phyloP scores from a whole-genome alignment of 2,329 filamentous ascomycete species.

The Fusarium goolgardi region DNA sequence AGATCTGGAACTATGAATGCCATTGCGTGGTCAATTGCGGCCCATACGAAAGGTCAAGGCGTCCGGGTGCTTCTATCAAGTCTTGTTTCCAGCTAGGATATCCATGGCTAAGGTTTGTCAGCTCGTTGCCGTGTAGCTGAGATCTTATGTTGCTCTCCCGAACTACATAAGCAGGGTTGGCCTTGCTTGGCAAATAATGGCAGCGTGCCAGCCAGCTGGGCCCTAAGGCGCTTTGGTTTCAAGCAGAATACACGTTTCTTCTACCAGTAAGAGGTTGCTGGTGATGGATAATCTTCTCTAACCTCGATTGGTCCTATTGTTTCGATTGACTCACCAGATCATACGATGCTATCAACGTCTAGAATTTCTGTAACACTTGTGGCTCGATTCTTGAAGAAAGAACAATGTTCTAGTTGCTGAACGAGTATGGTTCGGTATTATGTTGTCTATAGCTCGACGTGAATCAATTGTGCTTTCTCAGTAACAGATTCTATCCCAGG shows the following conservation, averaged over 20 bases:
- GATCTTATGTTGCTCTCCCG: background rate
- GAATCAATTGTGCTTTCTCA: background rate
- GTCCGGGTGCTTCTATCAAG: background rate
- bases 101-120: background rate
- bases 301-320: background rate
- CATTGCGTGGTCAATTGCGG: background rate
- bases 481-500: too few species aligned
- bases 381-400: background rate
- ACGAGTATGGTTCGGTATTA: background rate
- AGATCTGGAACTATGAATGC: background rate
- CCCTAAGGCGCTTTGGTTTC: background rate
- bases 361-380: too few species aligned
- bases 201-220: background rate
- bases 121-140: background rate
- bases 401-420: background rate
- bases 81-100: background rate
- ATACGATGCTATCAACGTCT: background rate
- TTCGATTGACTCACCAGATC: background rate
- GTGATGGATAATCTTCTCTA: background rate
- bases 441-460: background rate
- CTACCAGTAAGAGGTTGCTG: background rate
- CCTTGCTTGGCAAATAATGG: conserved; percentile 1
- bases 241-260: background rate
- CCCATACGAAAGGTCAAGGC: background rate
- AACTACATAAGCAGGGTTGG: conserved; percentile 10